phyloP scores from a whole-genome alignment of 768 basidiomycete species.

The Termitomyces heimii region DNA sequence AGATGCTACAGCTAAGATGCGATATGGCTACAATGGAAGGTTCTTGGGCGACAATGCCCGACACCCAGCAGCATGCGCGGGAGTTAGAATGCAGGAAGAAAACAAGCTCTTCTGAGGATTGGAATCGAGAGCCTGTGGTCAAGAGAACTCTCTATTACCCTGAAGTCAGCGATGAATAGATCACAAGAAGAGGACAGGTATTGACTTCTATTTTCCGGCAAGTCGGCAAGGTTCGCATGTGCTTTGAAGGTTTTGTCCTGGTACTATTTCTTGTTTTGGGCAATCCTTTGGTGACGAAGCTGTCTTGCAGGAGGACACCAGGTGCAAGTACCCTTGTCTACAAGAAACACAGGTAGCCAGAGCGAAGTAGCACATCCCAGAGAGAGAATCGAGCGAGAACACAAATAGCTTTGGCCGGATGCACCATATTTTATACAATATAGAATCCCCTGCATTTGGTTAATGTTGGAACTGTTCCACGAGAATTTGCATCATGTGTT shows the following conservation, averaged over 20 bases:
- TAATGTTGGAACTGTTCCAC: neutral
- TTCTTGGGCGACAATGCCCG: conserved; percentile 3
- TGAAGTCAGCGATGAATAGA: neutral
- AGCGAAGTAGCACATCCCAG: neutral
- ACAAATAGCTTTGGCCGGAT: neutral
- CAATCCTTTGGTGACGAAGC: neutral
- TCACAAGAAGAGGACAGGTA: neutral
- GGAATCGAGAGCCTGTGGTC: neutral
- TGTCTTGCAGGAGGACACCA: neutral
- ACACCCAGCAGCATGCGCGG: neutral
- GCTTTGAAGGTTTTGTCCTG: neutral
- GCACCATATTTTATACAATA: neutral
- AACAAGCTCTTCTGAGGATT: neutral
- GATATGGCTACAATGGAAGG: neutral
- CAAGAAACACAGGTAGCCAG: neutral
- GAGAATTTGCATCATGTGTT: conserved; percentile 1
- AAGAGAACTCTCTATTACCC: neutral
- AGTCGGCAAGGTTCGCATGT: neutral
- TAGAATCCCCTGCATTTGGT: neutral
- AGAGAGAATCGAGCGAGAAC: neutral
- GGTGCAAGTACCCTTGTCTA: neutral
- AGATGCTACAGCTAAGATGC: neutral
- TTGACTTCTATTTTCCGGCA: conserved; percentile 1
- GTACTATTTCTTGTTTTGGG: neutral
- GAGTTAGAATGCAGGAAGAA: neutral